A percentile compares a stretch with the other conserved stretches of the same genome.
Conservation (phyloP, 345 rosid genomes). For the Brassica incana region DNA sequence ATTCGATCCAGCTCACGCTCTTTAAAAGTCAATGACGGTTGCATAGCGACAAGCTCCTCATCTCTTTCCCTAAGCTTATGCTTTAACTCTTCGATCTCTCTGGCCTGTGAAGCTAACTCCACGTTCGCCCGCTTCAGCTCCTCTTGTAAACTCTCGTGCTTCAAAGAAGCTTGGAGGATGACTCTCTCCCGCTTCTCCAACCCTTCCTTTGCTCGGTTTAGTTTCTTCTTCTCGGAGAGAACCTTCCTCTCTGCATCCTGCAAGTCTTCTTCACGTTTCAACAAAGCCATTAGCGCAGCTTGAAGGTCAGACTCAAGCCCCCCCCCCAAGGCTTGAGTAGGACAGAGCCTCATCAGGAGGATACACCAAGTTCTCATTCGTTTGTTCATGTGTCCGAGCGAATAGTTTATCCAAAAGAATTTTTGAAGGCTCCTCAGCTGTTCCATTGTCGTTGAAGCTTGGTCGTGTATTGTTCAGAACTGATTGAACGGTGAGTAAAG, state of each 20-base stretch:
- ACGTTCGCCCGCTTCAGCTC: conserved; percentile 39
- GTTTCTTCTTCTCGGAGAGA: conserved; percentile 51
- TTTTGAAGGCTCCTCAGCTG: conserved; percentile 48
- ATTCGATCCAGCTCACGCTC: conserved; percentile 57
- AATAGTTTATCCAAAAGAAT: conserved; percentile 69
- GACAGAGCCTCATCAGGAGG: neutral
- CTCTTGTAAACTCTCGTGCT: conserved; percentile 57
- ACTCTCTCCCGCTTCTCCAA: conserved; percentile 52
- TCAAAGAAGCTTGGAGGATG: conserved; percentile 49
- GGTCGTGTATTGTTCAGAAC: conserved; percentile 44
- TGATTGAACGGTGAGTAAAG: conserved; percentile 40
- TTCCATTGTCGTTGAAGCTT: conserved; percentile 49
- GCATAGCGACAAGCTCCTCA: conserved; percentile 46
- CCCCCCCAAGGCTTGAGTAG: conserved; percentile 44
- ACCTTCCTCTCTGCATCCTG: conserved; percentile 58
- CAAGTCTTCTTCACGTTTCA: conserved; percentile 67
- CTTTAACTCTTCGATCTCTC: conserved; percentile 55
- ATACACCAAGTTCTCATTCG: conserved; percentile 39
- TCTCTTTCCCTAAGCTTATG: conserved; percentile 46
- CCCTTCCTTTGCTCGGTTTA: conserved; percentile 56
- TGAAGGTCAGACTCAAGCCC: conserved; percentile 65
- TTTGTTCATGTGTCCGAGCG: conserved; percentile 55
- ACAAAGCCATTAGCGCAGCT: conserved; percentile 63
- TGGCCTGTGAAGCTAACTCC: conserved; percentile 60
- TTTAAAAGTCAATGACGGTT: conserved; percentile 40